Base-by-base conservation (phyloP, 108 stramenopile genomes). In the Skeletonema costatum region DNA sequence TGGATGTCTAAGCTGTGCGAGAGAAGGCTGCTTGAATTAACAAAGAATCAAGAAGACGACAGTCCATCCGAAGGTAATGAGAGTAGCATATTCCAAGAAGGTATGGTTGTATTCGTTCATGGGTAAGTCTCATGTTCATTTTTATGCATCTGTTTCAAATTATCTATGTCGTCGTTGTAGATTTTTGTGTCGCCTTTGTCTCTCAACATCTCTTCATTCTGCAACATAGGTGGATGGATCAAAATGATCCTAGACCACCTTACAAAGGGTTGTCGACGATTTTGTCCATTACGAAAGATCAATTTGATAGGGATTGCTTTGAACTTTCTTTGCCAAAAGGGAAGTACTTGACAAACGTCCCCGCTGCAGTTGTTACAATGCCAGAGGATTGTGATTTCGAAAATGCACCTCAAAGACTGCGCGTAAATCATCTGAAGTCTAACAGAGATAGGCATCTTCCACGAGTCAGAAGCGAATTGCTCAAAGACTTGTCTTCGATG, bases 101-200 rank as follows among this genome's bases (percentile, higher is more conserved):
- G 79, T 38, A 80, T 74, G 79, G 31, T 68, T 70, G 68, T 80
- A 3, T 74, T 63, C 48, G 51, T 80, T 25, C 66, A 80, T 65
- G 53, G 68, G 29, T 25, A 25, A 25, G 25, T 25, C 25, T 25
- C 25, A 25, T 25, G 25, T 25, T 25, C 25, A 25, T 25, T 25
- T 25, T 25, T 25, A 25, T 25, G 25, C 25, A 25, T 25, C 25
- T 25, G 25, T 25, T 25, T 25, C 25, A 25, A 25, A 25, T 25
- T 25, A 25, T 25, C 25, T 25, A 25, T 25, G 25, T 25, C 25
- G 25, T 25, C 25, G 25, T 25, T 25, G 25, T 0, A 25, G 0
- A 25, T 25, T 25, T 25, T 25, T 25, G 25, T 25, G 25, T 25
- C 25, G 25, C 25, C 25, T 25, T 25, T 25, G 25, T 25, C 25